These are phyloP conservation scores for Symmetrospora coprosmae DNA, from an alignment of 768 basidiomycete genomes.

Conservation along the genomic window DNA sequence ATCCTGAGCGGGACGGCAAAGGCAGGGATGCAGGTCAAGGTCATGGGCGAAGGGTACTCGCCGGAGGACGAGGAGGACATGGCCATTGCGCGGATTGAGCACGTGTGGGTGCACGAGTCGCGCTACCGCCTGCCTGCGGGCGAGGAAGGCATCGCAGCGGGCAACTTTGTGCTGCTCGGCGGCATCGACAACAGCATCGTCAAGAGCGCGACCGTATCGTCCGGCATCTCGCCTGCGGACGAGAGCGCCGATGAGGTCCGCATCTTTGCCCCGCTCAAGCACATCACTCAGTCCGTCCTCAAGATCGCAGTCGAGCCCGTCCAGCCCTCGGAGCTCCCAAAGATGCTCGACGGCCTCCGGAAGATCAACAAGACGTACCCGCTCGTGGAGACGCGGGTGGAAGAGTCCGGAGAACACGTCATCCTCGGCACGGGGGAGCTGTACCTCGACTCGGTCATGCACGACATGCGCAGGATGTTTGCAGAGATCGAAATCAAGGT, in stretches of 20 bases:
- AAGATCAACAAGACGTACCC: conserved; percentile 98
- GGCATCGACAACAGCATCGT: conserved; percentile 89
- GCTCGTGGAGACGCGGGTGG: conserved; percentile 82
- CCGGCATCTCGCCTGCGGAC: conserved; percentile 45
- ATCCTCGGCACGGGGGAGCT: conserved; percentile 92
- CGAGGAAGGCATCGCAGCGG: conserved; percentile 72
- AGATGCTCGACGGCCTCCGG: conserved; percentile 92
- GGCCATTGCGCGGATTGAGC: conserved; percentile 67
- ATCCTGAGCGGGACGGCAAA: conserved; percentile 79
- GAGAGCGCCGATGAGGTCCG: conserved; percentile 72
- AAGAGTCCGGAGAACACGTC: conserved; percentile 96
- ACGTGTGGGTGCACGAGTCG: conserved; percentile 79
- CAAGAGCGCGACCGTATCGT: conserved; percentile 76
- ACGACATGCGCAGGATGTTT: conserved; percentile 79
- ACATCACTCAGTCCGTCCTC: conserved; percentile 90
- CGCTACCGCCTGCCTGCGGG: conserved; percentile 83
- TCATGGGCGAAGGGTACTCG: conserved; percentile 94
- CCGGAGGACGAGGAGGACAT: conserved; percentile 99
- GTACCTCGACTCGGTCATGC: conserved; percentile 91
- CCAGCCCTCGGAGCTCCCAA: conserved; percentile 89
- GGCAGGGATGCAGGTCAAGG: conserved; percentile 74
- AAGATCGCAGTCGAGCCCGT: conserved; percentile 98
- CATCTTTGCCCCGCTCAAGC: conserved; percentile 90
- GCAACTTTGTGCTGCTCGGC: conserved; percentile 80
- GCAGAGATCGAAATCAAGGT: conserved; percentile 99